Evolutionary conservation across 352 stramenopile genomes (phyloP), one percentile per base, ranked within the genome.

Genomic region (Globisporangium paddicum): DNA sequence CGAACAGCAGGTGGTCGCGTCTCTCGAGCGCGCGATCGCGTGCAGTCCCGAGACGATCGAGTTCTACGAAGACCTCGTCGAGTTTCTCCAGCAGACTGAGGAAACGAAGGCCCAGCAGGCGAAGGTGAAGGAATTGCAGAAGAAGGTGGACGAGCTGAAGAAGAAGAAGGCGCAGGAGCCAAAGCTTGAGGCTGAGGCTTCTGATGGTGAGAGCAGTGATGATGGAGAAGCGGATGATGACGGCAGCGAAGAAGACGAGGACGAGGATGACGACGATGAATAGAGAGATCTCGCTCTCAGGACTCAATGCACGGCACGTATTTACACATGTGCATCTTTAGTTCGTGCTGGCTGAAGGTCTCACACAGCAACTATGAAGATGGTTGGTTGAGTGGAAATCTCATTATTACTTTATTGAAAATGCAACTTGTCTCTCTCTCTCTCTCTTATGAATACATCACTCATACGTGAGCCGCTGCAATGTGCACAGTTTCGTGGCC

Each of bases 31-130:
- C 28, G 78, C 80, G 35, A 72, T 86, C 41, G 48, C 69, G 37
- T 68, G 73, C 60, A 71, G 68, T 38, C 64, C 67, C 0, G 63
- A 81, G n/a, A 76, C 68, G 25, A 19, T 42, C 14, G 76, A 82
- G 37, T 85, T 87, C 50, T 72, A 79, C 55, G 61, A 80, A 35
- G 77, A 89, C 21, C 46, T 87, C 26, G 62, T 71, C 30, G 64
- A 57, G 64, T 77, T 73, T 40, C 58, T 86, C 41, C 55, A 74
- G 37, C 47, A 73, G 21, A 61, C 2, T 50, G 68, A 18, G 48
- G 50, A 60, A 42, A 64, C 21, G 23, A 55, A 51, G 41, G 44
- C 68, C 45, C 47, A 76, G 18, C 60, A 66, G 19, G n/a, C 26
- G 26, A 75, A 77, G 42, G 54, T 56, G 23, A 19, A 57, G 42